Evolutionary conservation across 371 early-diverging fungal species (phyloP).

Genomic region (Parasitella parasitica): DNA sequence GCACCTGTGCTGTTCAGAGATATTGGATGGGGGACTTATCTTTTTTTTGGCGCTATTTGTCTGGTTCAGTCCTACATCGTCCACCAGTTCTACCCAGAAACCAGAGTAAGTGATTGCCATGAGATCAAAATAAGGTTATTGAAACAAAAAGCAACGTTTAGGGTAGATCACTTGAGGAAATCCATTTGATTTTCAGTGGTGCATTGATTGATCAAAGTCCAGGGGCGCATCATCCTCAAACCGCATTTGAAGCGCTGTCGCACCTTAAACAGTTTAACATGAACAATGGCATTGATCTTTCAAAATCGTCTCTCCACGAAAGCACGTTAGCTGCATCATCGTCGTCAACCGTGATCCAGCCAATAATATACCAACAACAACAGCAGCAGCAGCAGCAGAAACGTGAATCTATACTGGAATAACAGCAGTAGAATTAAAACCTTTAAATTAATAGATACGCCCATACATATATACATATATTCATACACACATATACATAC

Average conservation of each 20-base stretch:
- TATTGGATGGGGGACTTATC: constrained; percentile 59
- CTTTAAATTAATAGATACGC: neutral
- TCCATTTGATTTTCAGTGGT: constrained; percentile 50
- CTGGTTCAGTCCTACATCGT: constrained; percentile 54
- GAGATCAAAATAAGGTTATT: constrained; percentile 5
- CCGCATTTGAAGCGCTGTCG: constrained; percentile 42
- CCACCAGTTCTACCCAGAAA: constrained; percentile 78
- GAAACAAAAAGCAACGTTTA: neutral
- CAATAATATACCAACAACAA: neutral
- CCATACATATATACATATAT: neutral
- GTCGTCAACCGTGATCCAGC: neutral
- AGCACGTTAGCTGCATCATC: neutral
- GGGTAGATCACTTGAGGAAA: constrained; percentile 47
- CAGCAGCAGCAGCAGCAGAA: neutral
- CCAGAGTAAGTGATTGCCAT: constrained; percentile 27
- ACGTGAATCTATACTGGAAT: neutral
- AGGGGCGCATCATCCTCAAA: constrained; percentile 50
- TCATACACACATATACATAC: neutral
- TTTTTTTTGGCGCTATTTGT: constrained; percentile 64
- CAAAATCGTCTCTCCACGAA: neutral
- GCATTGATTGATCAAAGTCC: constrained; percentile 42
- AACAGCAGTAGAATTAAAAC: too few species aligned
- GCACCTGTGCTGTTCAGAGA: constrained; percentile 58
- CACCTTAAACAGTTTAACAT: constrained; percentile 22
- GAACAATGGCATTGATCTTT: neutral